Evolutionary conservation across 768 basidiomycete species (phyloP).

Genomic region (Flagelloscypha sp.): DNA sequence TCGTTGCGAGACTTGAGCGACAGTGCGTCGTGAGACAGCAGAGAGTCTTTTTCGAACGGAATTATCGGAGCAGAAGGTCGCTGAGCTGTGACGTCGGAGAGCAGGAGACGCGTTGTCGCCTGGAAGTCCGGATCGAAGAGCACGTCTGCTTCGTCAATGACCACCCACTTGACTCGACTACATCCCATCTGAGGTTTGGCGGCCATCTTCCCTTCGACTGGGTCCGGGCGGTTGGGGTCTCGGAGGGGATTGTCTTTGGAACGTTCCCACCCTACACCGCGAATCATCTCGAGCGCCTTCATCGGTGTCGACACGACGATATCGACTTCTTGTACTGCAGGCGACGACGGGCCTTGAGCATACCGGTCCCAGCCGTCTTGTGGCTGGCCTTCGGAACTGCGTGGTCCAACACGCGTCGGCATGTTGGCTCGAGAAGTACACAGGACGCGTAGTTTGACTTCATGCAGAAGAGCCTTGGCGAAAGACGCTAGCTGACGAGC

Average conservation of each 20-base stretch:
- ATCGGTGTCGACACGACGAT: slow-evolving; percentile 57
- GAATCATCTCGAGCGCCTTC: slow-evolving; percentile 53
- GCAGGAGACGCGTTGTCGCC: slow-evolving; percentile 57
- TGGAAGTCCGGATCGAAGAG: slow-evolving; percentile 82
- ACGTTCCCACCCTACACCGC: slow-evolving; percentile 46
- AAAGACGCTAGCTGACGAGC: slow-evolving; percentile 69
- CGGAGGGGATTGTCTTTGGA: slow-evolving; percentile 19
- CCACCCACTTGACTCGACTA: slow-evolving; percentile 75
- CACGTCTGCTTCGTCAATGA: slow-evolving; percentile 88
- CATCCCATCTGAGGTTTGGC: slow-evolving; percentile 57
- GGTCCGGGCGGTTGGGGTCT: too few species aligned
- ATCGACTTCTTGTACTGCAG: slow-evolving; percentile 46
- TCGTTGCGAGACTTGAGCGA: slow-evolving; percentile 12
- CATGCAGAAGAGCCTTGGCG: slow-evolving; percentile 68
- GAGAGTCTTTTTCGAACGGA: slow-evolving; percentile 17
- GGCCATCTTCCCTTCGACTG: too few species aligned
- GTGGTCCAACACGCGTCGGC: too few species aligned
- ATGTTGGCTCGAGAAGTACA: slow-evolving; percentile 61
- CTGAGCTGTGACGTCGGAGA: slow-evolving; percentile 64
- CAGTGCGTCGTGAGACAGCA: slow-evolving; percentile 12
- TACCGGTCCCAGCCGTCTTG: too few species aligned
- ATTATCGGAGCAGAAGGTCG: slow-evolving; percentile 33
- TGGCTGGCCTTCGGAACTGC: too few species aligned
- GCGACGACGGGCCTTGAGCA: slow-evolving; percentile 12
- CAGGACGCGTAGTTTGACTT: slow-evolving; percentile 65